Evolutionary conservation across 2,329 filamentous ascomycete genomes (phyloP).

Genomic region (Elsinoe perseae): DNA sequence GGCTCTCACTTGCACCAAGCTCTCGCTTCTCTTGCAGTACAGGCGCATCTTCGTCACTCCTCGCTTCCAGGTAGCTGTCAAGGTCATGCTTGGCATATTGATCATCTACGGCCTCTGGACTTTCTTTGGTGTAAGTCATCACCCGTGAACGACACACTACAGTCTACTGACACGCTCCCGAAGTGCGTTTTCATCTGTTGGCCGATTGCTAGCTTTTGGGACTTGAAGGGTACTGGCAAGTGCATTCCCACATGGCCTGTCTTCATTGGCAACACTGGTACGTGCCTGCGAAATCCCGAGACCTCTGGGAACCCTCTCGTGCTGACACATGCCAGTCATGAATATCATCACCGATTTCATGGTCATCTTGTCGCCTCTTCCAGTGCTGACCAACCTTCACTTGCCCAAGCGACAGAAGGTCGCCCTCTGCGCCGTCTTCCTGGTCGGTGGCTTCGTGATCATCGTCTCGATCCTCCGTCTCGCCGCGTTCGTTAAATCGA

Average conservation of each 20-base stretch:
- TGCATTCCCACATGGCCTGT: constrained; percentile 36
- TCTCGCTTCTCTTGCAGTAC: constrained; percentile 42
- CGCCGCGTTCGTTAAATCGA: constrained; percentile 22
- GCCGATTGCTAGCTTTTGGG: constrained; percentile 39
- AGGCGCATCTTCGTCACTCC: constrained; percentile 38
- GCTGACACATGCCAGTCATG: constrained; percentile 23
- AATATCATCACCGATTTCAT: constrained; percentile 33
- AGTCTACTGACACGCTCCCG: too few species aligned
- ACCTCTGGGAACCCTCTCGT: not conserved
- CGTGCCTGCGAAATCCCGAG: not conserved
- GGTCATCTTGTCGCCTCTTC: constrained; percentile 30
- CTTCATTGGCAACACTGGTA: constrained; percentile 29
- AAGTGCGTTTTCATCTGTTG: constrained; percentile 37
- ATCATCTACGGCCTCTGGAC: constrained; percentile 26
- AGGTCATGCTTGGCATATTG: constrained; percentile 32
- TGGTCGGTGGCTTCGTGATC: constrained; percentile 26
- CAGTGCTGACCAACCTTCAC: constrained; percentile 29
- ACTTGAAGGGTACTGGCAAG: constrained; percentile 23
- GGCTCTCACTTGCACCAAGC: constrained; percentile 34
- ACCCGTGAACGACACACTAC: too few species aligned
- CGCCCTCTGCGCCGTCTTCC: constrained; percentile 31
- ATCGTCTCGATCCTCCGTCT: constrained; percentile 28
- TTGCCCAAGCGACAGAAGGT: constrained; percentile 29
- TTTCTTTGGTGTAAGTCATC: constrained; percentile 32
- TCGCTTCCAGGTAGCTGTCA: constrained; percentile 36